Evolutionary conservation across 2,329 filamentous ascomycete species (phyloP).

Genomic region (Rachicladosporium sp.): DNA sequence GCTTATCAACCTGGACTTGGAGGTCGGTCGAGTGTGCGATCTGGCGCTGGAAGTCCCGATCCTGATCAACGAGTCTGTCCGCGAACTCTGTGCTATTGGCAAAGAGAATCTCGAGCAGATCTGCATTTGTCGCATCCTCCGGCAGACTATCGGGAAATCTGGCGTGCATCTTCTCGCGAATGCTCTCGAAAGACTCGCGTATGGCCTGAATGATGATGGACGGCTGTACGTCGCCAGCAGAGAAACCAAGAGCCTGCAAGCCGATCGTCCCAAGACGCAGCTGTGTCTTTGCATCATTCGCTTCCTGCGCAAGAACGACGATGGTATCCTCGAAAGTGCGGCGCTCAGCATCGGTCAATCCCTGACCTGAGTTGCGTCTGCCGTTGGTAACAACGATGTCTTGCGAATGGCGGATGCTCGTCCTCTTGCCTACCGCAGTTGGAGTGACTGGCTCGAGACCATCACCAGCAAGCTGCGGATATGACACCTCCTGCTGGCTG

Average conservation of each 20-base stretch:
- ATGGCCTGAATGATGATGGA: constrained; percentile 26
- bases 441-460: constrained; percentile 1
- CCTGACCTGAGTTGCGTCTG: constrained; percentile 2
- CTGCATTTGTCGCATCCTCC: constrained; percentile 25
- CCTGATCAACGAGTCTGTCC: constrained; percentile 23
- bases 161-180: constrained; percentile 28
- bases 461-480: constrained; percentile 14
- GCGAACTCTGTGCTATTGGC: constrained; percentile 22
- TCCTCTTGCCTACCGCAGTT: background rate
- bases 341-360: constrained; percentile 16
- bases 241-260: constrained; percentile 31
- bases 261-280: constrained; percentile 33
- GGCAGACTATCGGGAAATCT: constrained; percentile 27
- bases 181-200: constrained; percentile 28
- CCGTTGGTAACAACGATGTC: background rate
- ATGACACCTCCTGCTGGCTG: constrained; percentile 15
- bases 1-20: constrained; percentile 23
- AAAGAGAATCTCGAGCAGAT: constrained; percentile 28
- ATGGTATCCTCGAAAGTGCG: constrained; percentile 29
- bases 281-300: constrained; percentile 28
- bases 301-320: constrained; percentile 24
- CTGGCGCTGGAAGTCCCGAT: constrained; percentile 25
- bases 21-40: constrained; percentile 20
- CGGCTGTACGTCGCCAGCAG: constrained; percentile 18
- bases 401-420: background rate